These are phyloP conservation scores for Epipyxis sp. DNA, from an alignment of 108 stramenopile genomes.

Conservation along the genomic window DNA sequence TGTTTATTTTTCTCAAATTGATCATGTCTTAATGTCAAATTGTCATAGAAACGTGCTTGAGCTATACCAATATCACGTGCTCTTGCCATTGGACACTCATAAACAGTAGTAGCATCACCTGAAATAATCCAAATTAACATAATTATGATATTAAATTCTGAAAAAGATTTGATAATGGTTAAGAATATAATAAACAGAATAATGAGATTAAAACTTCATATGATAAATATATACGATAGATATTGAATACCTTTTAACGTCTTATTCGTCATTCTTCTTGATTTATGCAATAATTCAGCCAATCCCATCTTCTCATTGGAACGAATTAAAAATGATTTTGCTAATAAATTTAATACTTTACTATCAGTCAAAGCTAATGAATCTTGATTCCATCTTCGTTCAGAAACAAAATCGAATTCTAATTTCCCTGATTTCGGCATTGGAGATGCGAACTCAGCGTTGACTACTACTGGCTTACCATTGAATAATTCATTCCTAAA, in stretches of 20 bases:
- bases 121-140: too few species aligned
- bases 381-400: neutral
- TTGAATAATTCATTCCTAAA: conserved; percentile 25
- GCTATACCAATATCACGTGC: neutral
- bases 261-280: neutral
- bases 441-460: neutral
- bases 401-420: conserved; percentile 17
- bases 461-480: neutral
- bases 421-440: neutral
- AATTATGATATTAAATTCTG: too few species aligned
- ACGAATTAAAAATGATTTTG: neutral
- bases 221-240: too few species aligned
- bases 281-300: neutral
- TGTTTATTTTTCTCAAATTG: neutral
- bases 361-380: neutral
- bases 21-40: neutral
- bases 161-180: too few species aligned
- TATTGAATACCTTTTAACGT: too few species aligned
- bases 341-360: neutral
- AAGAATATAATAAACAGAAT: too few species aligned
- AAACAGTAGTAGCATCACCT: conserved; percentile 1
- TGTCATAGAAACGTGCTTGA: neutral
- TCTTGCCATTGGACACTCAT: neutral
- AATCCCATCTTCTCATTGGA: neutral
- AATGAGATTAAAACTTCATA: too few species aligned